These are phyloP conservation scores for Aureobasidium sp. DNA, from an alignment of 2,329 filamentous ascomycete genomes.

Conservation along the genomic window DNA sequence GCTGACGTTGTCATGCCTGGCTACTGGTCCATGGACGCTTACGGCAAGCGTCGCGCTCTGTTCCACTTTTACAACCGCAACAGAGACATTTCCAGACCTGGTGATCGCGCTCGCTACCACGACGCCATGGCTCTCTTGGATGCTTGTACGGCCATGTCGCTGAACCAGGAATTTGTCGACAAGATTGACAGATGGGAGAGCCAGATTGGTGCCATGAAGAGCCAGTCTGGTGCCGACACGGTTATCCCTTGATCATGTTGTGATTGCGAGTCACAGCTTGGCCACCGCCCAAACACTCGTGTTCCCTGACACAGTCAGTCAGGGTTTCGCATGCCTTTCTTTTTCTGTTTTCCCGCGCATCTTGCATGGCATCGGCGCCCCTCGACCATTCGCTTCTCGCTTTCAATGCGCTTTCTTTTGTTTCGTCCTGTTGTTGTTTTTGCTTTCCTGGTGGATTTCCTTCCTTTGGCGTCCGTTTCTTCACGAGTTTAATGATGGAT, in stretches of 20 bases:
- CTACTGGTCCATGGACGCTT: conserved; percentile 1
- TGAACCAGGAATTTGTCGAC: conserved; percentile 10
- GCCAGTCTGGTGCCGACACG: neutral
- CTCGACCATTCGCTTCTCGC: neutral
- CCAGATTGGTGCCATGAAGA: neutral
- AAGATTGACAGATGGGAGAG: conserved; percentile 10
- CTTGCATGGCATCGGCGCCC: neutral
- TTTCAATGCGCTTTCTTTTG: neutral
- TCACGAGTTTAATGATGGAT: conserved; percentile 7
- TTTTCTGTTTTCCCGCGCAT: neutral
- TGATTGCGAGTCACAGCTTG: neutral
- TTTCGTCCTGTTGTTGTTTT: neutral
- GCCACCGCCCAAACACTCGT: neutral
- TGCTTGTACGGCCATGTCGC: conserved; percentile 2
- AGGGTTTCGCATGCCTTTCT: neutral
- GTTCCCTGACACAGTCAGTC: neutral
- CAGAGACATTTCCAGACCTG: conserved; percentile 12
- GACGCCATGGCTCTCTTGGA: neutral
- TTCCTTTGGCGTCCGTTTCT: neutral
- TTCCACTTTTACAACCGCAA: conserved; percentile 4
- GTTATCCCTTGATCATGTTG: neutral
- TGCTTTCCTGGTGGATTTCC: neutral
- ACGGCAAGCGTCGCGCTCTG: conserved; percentile 2
- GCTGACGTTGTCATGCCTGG: conserved; percentile 6
- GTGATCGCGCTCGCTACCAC: conserved; percentile 4